A percentile compares a stretch with the other conserved stretches of the same genome.
Conservation (phyloP, 345 rosid species). For the Aquilaria malaccensis region DNA sequence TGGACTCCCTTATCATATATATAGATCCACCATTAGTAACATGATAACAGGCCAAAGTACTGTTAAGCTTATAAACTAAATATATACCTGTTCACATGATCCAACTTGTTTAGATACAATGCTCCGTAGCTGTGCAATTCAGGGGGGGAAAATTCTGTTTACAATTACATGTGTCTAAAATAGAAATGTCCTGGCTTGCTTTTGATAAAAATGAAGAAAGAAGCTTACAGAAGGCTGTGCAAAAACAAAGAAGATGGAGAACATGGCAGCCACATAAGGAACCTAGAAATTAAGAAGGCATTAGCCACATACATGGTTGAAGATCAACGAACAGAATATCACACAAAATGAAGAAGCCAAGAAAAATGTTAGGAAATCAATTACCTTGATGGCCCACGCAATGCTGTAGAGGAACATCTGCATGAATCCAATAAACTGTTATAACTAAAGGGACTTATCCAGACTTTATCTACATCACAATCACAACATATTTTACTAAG, state of each 20-base stretch:
- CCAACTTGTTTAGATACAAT: slow-evolving; percentile 89
- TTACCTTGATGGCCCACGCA: slow-evolving; percentile 88
- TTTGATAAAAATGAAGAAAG: background rate
- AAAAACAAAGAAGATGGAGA: slow-evolving; percentile 53
- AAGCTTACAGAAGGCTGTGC: slow-evolving; percentile 72
- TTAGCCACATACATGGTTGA: slow-evolving; percentile 12
- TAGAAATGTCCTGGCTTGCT: too few species aligned
- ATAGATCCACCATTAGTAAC: too few species aligned
- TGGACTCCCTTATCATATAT: too few species aligned
- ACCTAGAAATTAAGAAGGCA: slow-evolving; percentile 37
- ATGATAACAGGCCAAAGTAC: background rate
- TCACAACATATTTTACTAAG: background rate
- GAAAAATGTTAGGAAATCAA: background rate
- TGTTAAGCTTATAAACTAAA: background rate
- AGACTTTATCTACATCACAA: background rate
- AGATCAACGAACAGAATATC: background rate
- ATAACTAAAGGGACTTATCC: background rate
- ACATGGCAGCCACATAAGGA: slow-evolving; percentile 70
- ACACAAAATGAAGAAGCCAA: background rate
- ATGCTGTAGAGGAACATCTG: slow-evolving; percentile 78
- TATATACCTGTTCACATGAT: slow-evolving; percentile 63
- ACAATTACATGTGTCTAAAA: background rate
- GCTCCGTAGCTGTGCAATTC: slow-evolving; percentile 56
- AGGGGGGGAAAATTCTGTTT: background rate
- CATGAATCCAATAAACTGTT: slow-evolving; percentile 15